Evolutionary conservation across 177 flowering plant genomes (phyloP).

Genomic region (Tripterygium wilfordii): DNA sequence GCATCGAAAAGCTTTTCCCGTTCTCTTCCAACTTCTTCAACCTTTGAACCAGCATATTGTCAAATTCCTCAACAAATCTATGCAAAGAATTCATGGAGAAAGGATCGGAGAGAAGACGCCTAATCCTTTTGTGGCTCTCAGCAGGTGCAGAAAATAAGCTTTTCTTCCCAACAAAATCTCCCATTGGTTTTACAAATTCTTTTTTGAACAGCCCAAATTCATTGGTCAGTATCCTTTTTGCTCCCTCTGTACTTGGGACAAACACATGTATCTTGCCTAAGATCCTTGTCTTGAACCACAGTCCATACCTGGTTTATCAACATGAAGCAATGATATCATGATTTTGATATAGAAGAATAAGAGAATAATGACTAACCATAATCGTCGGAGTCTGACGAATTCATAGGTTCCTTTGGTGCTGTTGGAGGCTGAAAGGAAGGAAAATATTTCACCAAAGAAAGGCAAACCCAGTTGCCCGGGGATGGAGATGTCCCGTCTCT

Average conservation of each 20-base stretch:
- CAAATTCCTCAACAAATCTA: constrained; percentile 24
- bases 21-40: constrained; percentile 18
- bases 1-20: constrained; percentile 28
- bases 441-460: constrained; percentile 34
- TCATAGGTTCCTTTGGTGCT: constrained; percentile 37
- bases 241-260: constrained; percentile 34
- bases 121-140: constrained; percentile 35
- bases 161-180: constrained; percentile 31
- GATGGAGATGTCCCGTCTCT: too few relatives aligned
- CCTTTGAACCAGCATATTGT: constrained; percentile 22
- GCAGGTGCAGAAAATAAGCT: constrained; percentile 33
- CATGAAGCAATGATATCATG: too few relatives aligned
- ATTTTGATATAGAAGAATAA: too few relatives aligned
- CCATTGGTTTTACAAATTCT: constrained; percentile 42
- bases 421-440: constrained; percentile 31
- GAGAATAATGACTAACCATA: constrained; percentile 29
- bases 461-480: constrained; percentile 38
- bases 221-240: constrained; percentile 26
- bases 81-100: constrained; percentile 36
- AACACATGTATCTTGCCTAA: constrained; percentile 59
- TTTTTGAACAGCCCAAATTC: constrained; percentile 40
- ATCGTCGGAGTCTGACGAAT: constrained; percentile 31
- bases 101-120: constrained; percentile 31
- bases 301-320: constrained; percentile 31
- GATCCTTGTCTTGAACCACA: constrained; percentile 47